A percentile compares a stretch with the other conserved stretches of the same genome.
Conservation (phyloP, 1,284 basidiomycete species). For the Stygiomarasmius scandens region DNA sequence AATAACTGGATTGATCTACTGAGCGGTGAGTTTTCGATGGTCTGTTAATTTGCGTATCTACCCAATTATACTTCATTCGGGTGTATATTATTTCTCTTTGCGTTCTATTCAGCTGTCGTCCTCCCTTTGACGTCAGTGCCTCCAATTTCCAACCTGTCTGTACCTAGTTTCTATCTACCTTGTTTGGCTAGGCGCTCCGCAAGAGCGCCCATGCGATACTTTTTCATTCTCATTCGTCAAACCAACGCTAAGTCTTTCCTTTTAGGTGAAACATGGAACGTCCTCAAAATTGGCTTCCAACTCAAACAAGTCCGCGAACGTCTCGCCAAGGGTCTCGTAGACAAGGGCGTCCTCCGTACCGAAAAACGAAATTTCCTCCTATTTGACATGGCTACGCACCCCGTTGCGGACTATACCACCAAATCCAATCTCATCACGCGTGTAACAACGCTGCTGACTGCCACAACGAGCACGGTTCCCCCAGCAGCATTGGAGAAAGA, state of each 20-base stretch:
- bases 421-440: constrained; percentile 86
- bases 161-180: no score
- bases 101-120: not conserved
- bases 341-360: constrained; percentile 95
- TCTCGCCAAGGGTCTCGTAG: constrained; percentile 94
- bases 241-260: no score
- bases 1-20: constrained; percentile 94
- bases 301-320: constrained; percentile 96
- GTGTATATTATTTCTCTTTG: not conserved
- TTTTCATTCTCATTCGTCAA: no score
- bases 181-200: no score
- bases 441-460: constrained; percentile 76
- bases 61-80: no score
- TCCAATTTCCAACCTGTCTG: not conserved
- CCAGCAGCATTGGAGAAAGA: constrained; percentile 73
- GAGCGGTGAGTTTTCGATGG: constrained; percentile 70
- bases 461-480: constrained; percentile 82
- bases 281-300: constrained; percentile 98
- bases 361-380: constrained; percentile 96
- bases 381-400: constrained; percentile 99
- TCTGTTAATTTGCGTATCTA: no score
- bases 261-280: constrained; percentile 96
- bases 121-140: not conserved
- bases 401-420: constrained; percentile 87
- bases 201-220: not conserved